These are phyloP conservation scores for Aurifilum marmelostoma DNA, from an alignment of 2,329 filamentous ascomycete species.

Conservation along the genomic window DNA sequence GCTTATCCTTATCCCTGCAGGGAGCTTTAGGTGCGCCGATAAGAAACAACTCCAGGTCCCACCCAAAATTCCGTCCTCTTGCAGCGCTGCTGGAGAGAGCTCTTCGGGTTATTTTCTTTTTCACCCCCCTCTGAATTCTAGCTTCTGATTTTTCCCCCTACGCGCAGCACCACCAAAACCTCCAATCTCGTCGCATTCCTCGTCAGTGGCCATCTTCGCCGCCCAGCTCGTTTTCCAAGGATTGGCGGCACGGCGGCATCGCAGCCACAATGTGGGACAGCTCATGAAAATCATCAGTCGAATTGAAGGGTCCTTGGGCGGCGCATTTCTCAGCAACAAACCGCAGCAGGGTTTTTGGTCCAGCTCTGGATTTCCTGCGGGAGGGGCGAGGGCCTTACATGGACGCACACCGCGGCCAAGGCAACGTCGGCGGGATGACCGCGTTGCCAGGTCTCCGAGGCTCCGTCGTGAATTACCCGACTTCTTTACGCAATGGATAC, in stretches of 20 bases:
- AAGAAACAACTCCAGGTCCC: constrained; percentile 5
- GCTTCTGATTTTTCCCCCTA: background rate
- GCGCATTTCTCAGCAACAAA: constrained; percentile 55
- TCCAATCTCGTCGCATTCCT: constrained; percentile 5
- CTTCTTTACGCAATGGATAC: constrained; percentile 27
- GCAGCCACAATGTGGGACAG: constrained; percentile 53
- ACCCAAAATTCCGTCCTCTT: constrained; percentile 13
- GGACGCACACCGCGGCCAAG: constrained; percentile 22
- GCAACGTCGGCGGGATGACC: constrained; percentile 18
- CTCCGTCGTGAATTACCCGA: constrained; percentile 16
- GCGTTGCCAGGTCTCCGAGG: background rate
- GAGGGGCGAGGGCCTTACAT: constrained; percentile 19
- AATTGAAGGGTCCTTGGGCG: constrained; percentile 63
- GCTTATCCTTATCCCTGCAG: constrained; percentile 37
- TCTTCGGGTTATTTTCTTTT: constrained; percentile 11
- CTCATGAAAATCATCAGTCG: constrained; percentile 64
- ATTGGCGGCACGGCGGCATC: constrained; percentile 36
- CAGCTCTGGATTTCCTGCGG: background rate
- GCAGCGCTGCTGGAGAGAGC: constrained; percentile 18
- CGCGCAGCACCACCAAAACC: background rate
- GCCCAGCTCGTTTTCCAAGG: constrained; percentile 27
- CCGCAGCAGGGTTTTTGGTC: constrained; percentile 37
- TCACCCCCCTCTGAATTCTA: too few species aligned
- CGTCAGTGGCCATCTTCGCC: constrained; percentile 10
- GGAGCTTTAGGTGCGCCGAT: constrained; percentile 19